phyloP scores from a whole-genome alignment of 176 grass and related monocot genomes.

The Bromus sterilis region DNA sequence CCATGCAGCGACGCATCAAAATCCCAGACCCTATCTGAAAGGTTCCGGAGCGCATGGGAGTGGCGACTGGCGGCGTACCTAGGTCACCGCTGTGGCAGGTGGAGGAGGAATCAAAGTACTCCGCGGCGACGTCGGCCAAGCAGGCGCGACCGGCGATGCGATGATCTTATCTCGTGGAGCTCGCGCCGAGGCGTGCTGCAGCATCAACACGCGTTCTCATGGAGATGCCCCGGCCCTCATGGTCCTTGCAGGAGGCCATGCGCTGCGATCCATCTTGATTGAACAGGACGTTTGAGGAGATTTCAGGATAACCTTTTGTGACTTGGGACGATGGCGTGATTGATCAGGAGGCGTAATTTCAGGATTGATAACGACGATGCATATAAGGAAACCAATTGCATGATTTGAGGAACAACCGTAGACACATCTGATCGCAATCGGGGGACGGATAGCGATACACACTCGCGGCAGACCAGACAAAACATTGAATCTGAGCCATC shows the following conservation, averaged over 20 bases:
- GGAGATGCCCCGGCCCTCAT: conserved; percentile 52
- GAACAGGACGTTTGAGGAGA: conserved; percentile 75
- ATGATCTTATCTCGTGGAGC: conserved; percentile 44
- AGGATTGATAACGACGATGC: too few relatives aligned
- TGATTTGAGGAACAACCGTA: too few relatives aligned
- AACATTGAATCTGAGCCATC: too few relatives aligned
- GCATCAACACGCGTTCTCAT: conserved; percentile 28
- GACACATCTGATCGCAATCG: too few relatives aligned
- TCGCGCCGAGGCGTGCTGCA: conserved; percentile 29
- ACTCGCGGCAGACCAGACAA: too few relatives aligned
- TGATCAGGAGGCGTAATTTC: too few relatives aligned
- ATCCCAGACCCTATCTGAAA: background rate
- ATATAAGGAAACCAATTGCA: too few relatives aligned
- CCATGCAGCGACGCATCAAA: background rate
- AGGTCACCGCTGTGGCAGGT: conserved; percentile 58
- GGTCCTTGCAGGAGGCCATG: conserved; percentile 73
- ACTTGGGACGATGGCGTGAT: too few relatives aligned
- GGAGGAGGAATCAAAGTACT: conserved; percentile 65
- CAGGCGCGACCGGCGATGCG: conserved; percentile 29
- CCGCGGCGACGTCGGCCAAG: conserved; percentile 52
- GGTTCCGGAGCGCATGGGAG: too few relatives aligned
- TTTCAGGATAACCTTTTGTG: too few relatives aligned
- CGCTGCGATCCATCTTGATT: conserved; percentile 70
- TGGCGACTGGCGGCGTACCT: background rate
- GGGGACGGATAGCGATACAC: too few relatives aligned